Evolutionary conservation across 495 filamentous ascomycete genomes (phyloP).

Genomic region (Aspergillus ellipticus): DNA sequence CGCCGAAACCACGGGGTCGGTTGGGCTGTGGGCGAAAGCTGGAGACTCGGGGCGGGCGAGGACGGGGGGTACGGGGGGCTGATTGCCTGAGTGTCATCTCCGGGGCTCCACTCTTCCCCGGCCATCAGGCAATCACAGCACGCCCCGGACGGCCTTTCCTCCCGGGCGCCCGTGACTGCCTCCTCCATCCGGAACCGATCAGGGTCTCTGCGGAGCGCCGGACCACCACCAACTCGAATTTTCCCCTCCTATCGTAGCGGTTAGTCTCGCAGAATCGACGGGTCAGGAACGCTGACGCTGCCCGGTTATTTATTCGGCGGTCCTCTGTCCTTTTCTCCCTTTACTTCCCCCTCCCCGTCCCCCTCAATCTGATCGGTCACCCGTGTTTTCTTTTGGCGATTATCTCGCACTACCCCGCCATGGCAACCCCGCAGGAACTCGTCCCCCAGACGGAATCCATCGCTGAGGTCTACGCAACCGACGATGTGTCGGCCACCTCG

Average conservation of each 20-base stretch:
- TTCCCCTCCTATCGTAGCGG: background rate
- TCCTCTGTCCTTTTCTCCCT: background rate
- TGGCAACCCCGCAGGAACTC: constrained; percentile 43
- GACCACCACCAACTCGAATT: background rate
- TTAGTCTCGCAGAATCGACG: background rate
- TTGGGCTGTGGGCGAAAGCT: background rate
- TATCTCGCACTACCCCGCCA: constrained; percentile 27
- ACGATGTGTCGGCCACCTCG: constrained; percentile 36
- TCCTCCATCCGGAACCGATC: background rate
- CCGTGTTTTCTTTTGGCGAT: background rate
- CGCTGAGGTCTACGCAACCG: constrained; percentile 48
- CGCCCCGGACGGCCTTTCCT: background rate
- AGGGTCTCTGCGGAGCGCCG: background rate
- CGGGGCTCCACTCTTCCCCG: background rate
- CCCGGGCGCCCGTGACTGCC: background rate
- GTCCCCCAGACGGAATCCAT: constrained; percentile 49
- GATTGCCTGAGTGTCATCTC: background rate
- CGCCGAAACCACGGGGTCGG: constrained; percentile 4
- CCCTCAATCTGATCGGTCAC: background rate
- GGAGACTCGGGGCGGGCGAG: background rate
- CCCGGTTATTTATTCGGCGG: background rate
- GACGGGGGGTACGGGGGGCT: background rate
- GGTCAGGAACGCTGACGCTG: background rate
- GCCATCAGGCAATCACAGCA: background rate
- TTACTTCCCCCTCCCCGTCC: background rate